These are phyloP conservation scores for Schwanniomyces vanrijiae DNA, from an alignment of 805 yeast genomes.

Conservation along the genomic window DNA sequence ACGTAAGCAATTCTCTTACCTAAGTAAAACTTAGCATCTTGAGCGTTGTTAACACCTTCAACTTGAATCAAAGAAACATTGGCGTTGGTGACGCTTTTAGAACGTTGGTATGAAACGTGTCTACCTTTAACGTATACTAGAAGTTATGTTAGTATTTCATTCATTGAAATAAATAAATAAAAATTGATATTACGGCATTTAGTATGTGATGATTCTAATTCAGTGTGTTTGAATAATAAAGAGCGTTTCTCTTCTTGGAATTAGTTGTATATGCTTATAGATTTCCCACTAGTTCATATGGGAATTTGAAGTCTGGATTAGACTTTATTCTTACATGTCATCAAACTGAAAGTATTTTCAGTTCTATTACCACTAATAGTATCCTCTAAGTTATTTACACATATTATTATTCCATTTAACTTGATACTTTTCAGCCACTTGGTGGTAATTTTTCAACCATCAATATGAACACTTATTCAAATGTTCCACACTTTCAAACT, in stretches of 20 bases:
- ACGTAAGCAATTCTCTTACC: conserved; percentile 99
- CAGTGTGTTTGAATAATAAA: neutral
- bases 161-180: neutral
- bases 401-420: neutral
- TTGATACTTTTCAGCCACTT: neutral
- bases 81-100: conserved; percentile 98
- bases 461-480: neutral
- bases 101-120: conserved; percentile 99
- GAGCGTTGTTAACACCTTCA: conserved; percentile 90
- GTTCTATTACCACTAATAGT: neutral
- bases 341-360: neutral
- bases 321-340: neutral
- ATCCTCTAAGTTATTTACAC: neutral
- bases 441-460: neutral
- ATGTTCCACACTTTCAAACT: neutral
- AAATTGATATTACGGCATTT: neutral
- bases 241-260: neutral
- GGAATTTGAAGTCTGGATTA: no score
- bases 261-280: neutral
- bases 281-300: neutral
- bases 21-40: conserved; percentile 98
- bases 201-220: neutral
- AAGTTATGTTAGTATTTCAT: conserved; percentile 32
- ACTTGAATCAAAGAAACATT: conserved; percentile 94
- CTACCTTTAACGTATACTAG: conserved; percentile 99